These are phyloP conservation scores for Paraglomus brasilianum DNA, from an alignment of 192 early-diverging fungal species.

Conservation along the genomic window DNA sequence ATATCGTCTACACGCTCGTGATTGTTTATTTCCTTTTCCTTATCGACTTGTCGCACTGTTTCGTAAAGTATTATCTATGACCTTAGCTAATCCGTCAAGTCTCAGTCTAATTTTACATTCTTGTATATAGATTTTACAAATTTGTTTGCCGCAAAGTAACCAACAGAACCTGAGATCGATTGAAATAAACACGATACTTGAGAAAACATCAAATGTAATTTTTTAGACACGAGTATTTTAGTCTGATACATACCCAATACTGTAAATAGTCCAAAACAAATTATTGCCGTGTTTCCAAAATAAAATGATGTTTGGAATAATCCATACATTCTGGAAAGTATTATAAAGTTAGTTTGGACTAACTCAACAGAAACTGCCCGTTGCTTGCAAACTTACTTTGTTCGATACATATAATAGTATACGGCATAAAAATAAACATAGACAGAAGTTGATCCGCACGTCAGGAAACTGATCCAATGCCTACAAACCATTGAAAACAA, in stretches of 20 bases:
- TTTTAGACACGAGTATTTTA: neutral
- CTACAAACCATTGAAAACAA: slow-evolving; percentile 24
- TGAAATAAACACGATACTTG: neutral
- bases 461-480: slow-evolving; percentile 78
- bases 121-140: slow-evolving; percentile 72
- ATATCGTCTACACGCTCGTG: neutral
- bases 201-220: neutral
- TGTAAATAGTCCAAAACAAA: slow-evolving; percentile 64
- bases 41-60: neutral
- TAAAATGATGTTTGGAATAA: slow-evolving; percentile 77
- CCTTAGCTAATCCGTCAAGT: neutral
- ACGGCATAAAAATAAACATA: slow-evolving; percentile 80
- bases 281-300: slow-evolving; percentile 74
- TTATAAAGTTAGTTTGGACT: slow-evolving; percentile 3
- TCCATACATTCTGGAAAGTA: slow-evolving; percentile 67
- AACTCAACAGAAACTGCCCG: neutral
- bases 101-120: slow-evolving; percentile 70
- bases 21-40: neutral
- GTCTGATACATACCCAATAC: slow-evolving; percentile 55
- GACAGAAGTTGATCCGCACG: slow-evolving; percentile 69
- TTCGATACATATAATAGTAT: slow-evolving; percentile 70
- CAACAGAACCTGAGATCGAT: slow-evolving; percentile 47
- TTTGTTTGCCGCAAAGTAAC: slow-evolving; percentile 61
- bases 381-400: slow-evolving; percentile 52
- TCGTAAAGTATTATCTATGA: neutral